Evolutionary conservation across 1,284 basidiomycete species (phyloP).

Genomic region (Tilletiopsis washingtonensis): DNA sequence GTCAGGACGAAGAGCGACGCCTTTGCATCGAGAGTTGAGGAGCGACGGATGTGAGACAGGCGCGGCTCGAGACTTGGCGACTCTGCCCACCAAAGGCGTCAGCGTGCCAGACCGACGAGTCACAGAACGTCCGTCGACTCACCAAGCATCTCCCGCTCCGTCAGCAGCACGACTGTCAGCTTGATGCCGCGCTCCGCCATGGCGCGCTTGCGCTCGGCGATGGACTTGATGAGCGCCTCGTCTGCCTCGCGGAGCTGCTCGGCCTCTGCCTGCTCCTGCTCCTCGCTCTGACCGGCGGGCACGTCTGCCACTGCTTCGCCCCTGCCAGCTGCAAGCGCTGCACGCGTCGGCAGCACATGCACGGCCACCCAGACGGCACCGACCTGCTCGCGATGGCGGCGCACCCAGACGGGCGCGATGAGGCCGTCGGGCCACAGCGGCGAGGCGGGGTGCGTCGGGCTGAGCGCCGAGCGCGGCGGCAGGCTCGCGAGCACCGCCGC

Average conservation of each 20-base stretch:
- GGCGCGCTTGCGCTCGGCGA: slow-evolving; percentile 67
- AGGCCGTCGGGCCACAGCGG: slow-evolving; percentile 88
- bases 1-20: slow-evolving; percentile 90
- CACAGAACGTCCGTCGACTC: neutral
- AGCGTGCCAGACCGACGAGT: neutral
- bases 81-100: neutral
- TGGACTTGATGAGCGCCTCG: slow-evolving; percentile 57
- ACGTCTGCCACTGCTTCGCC: slow-evolving; percentile 1
- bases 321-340: neutral
- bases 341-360: slow-evolving; percentile 55
- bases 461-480: slow-evolving; percentile 69
- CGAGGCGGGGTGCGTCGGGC: slow-evolving; percentile 75
- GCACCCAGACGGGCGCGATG: slow-evolving; percentile 91
- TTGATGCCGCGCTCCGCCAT: slow-evolving; percentile 82
- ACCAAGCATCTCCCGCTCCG: slow-evolving; percentile 61
- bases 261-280: slow-evolving; percentile 55
- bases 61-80: slow-evolving; percentile 66
- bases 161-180: slow-evolving; percentile 87
- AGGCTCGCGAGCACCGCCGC: slow-evolving; percentile 15
- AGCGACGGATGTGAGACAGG: slow-evolving; percentile 73
- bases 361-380: slow-evolving; percentile 90
- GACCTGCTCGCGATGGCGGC: slow-evolving; percentile 83
- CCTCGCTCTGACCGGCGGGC: slow-evolving; percentile 11
- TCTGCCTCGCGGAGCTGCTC: slow-evolving; percentile 50
- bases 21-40: slow-evolving; percentile 78